These are phyloP conservation scores for Spinellus fusiger DNA, from an alignment of 192 early-diverging fungal species.

Conservation along the genomic window DNA sequence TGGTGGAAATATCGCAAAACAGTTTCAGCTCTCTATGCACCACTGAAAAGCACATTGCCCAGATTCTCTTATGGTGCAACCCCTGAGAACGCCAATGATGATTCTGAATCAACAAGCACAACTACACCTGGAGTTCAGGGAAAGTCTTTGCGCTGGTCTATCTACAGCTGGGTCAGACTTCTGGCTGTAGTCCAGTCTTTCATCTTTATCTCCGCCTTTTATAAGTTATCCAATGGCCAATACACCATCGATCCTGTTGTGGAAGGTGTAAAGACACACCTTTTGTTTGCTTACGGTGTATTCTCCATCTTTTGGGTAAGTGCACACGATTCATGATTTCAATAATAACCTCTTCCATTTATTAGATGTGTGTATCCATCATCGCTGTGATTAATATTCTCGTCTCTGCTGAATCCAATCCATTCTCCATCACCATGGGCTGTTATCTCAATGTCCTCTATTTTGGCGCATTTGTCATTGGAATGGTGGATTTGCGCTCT, in stretches of 20 bases:
- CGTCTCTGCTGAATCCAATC: background rate
- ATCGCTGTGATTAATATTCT: slow-evolving; percentile 23
- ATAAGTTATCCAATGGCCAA: background rate
- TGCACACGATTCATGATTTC: background rate
- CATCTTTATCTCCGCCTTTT: slow-evolving; percentile 3
- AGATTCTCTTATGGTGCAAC: slow-evolving; percentile 8
- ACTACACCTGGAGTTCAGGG: background rate
- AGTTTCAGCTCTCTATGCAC: background rate
- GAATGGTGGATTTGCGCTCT: slow-evolving; percentile 22
- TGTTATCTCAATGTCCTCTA: slow-evolving; percentile 26
- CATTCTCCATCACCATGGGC: slow-evolving; percentile 12
- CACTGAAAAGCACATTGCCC: background rate
- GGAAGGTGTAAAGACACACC: slow-evolving; percentile 1
- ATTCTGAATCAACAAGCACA: slow-evolving; percentile 8
- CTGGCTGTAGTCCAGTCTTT: slow-evolving; percentile 1
- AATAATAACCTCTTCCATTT: background rate
- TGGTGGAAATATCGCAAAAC: slow-evolving; percentile 9
- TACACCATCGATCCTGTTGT: slow-evolving; percentile 13
- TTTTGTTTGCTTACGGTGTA: slow-evolving; percentile 5
- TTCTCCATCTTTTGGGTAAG: slow-evolving; percentile 17
- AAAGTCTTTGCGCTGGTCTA: slow-evolving; percentile 11
- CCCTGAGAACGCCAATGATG: background rate
- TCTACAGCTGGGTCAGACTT: slow-evolving; percentile 14
- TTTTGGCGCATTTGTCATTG: slow-evolving; percentile 10
- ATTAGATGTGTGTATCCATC: background rate